Evolutionary conservation across 306 rosid genomes (phyloP).

Genomic region (Prosopis cineraria): DNA sequence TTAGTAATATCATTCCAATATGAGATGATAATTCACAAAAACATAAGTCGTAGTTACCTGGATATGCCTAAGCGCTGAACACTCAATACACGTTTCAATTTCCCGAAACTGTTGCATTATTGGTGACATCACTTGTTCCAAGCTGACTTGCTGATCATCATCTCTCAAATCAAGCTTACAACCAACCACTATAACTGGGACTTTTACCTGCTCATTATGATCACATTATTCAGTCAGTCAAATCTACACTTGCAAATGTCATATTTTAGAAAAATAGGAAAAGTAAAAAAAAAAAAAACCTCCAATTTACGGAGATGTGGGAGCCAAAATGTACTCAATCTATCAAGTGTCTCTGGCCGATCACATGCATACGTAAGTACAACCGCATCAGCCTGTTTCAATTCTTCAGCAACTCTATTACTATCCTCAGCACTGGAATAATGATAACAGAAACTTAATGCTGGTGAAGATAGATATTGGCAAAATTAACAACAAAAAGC

Average conservation of each 20-base stretch:
- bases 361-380: conserved; percentile 97
- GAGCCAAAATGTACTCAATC: conserved; percentile 85
- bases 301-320: conserved; percentile 92
- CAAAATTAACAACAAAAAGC: background rate
- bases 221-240: conserved; percentile 31
- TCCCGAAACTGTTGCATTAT: conserved; percentile 99
- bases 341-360: conserved; percentile 81
- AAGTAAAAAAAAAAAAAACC: conserved; percentile 46
- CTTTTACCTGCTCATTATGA: conserved; percentile 72
- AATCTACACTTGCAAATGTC: background rate
- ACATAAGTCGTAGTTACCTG: conserved; percentile 57
- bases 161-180: conserved; percentile 97
- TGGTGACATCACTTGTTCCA: conserved; percentile 98
- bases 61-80: conserved; percentile 88
- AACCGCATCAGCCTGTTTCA: conserved; percentile 89
- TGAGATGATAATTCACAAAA: background rate
- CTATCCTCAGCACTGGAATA: conserved; percentile 70
- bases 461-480: background rate
- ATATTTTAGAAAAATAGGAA: background rate
- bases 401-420: conserved; percentile 86
- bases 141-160: conserved; percentile 86
- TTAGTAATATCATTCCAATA: conserved; percentile 16
- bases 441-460: background rate
- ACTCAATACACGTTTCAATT: conserved; percentile 98
- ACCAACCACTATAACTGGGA: conserved; percentile 95